phyloP scores from a whole-genome alignment of 2,329 filamentous ascomycete genomes.

The Colletotrichum sp. region DNA sequence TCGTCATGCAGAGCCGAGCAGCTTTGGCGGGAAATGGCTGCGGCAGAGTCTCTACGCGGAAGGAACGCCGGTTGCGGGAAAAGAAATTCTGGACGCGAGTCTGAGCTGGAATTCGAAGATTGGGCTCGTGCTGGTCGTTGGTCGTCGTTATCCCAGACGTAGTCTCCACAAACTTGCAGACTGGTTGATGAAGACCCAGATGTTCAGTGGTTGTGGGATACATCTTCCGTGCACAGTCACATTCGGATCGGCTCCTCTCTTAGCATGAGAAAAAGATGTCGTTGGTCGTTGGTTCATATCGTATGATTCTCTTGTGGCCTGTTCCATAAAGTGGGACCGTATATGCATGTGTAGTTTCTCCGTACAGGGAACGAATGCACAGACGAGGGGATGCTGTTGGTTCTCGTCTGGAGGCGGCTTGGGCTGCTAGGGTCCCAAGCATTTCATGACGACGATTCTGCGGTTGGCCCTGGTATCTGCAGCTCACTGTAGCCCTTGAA shows the following conservation, averaged over 20 bases:
- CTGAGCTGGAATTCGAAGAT: not conserved
- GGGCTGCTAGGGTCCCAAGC: not conserved
- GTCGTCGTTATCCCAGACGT: not conserved
- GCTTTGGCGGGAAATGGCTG: not conserved
- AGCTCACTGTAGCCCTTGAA: not conserved
- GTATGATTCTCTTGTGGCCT: not conserved
- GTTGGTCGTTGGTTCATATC: not conserved
- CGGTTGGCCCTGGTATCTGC: not conserved
- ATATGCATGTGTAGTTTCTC: not conserved
- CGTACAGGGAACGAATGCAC: not conserved
- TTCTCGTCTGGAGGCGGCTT: not conserved
- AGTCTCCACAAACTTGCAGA: not conserved
- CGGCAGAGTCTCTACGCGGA: not conserved
- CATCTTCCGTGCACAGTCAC: not conserved
- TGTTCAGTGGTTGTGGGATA: not conserved
- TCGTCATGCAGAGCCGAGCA: not conserved
- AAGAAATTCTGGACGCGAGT: not conserved
- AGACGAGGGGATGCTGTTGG: not conserved
- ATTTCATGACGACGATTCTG: not conserved
- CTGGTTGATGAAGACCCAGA: not conserved
- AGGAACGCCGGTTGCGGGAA: not conserved
- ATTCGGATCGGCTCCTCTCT: not conserved
- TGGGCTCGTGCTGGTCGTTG: not conserved
- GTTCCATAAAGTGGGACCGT: not conserved
- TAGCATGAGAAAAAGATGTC: not conserved